These are phyloP conservation scores for Salix dunnii DNA, from an alignment of 345 rosid genomes.

Conservation along the genomic window DNA sequence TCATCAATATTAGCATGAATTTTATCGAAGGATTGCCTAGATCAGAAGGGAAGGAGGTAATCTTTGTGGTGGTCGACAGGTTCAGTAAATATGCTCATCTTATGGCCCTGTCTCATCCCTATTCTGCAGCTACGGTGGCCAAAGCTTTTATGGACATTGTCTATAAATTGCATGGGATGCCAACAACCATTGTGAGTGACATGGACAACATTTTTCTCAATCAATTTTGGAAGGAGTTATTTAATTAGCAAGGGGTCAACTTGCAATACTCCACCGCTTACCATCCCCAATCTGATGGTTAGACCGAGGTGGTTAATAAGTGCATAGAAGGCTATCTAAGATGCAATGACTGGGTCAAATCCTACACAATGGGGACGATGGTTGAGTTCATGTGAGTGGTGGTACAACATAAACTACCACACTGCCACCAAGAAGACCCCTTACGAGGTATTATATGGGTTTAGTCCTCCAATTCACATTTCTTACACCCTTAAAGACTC, in stretches of 20 bases:
- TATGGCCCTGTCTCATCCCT: background rate
- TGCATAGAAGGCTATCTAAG: background rate
- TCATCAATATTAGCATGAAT: too few species aligned
- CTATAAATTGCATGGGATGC: too few species aligned
- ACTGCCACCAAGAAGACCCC: too few species aligned
- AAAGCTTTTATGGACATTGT: too few species aligned
- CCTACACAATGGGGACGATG: background rate
- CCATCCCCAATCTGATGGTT: background rate
- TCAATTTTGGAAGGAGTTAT: background rate
- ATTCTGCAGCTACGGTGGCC: rapidly evolving
- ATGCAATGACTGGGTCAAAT: background rate
- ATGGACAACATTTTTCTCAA: too few species aligned
- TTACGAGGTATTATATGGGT: too few species aligned
- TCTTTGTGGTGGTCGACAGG: background rate
- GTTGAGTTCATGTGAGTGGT: background rate
- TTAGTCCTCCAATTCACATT: too few species aligned
- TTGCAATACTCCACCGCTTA: background rate
- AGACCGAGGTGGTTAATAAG: background rate
- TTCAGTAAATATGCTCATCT: background rate
- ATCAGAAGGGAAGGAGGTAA: too few species aligned
- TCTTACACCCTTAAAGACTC: too few species aligned
- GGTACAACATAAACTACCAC: too few species aligned
- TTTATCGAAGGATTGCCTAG: too few species aligned
- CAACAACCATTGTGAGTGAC: rapidly evolving
- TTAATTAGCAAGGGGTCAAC: background rate